A percentile compares a stretch with the other conserved stretches of the same genome.
Conservation (phyloP, 257 asterid species). For the Handroanthus guayacan region DNA sequence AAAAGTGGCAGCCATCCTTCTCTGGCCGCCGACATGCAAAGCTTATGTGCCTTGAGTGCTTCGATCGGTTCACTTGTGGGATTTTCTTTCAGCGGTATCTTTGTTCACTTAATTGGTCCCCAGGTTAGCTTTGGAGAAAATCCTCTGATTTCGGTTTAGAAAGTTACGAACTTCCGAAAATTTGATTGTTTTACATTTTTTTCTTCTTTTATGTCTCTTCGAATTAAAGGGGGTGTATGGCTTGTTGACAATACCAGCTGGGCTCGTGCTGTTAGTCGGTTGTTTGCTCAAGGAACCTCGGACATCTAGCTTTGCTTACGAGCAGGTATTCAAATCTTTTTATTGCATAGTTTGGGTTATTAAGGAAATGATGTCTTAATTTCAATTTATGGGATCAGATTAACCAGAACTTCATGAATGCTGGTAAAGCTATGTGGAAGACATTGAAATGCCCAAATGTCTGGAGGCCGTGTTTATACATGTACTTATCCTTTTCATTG, state of each 20-base stretch:
- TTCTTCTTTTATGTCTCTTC: constrained; percentile 7
- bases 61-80: constrained; percentile 89
- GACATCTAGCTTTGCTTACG: constrained; percentile 50
- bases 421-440: constrained; percentile 90
- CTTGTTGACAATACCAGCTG: constrained; percentile 77
- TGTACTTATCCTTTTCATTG: constrained; percentile 81
- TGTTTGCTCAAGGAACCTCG: constrained; percentile 73
- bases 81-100: constrained; percentile 78
- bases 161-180: constrained; percentile 1
- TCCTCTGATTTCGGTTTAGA: background rate
- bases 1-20: constrained; percentile 77
- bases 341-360: constrained; percentile 20
- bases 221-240: constrained; percentile 87
- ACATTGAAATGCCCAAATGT: constrained; percentile 76
- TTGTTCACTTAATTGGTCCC: constrained; percentile 88
- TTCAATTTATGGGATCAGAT: constrained; percentile 57
- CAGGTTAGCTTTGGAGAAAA: constrained; percentile 58
- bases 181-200: constrained; percentile 9
- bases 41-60: constrained; percentile 88
- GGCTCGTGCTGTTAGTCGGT: constrained; percentile 79
- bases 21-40: constrained; percentile 95
- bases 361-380: constrained; percentile 23
- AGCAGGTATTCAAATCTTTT: constrained; percentile 59
- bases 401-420: constrained; percentile 69
- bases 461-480: constrained; percentile 92